A percentile compares a stretch with the other conserved stretches of the same genome.
Evolutionary conservation across 2,329 filamentous ascomycete species (phyloP).

Genomic region (Pseudopyrenochaeta lycopersici): DNA sequence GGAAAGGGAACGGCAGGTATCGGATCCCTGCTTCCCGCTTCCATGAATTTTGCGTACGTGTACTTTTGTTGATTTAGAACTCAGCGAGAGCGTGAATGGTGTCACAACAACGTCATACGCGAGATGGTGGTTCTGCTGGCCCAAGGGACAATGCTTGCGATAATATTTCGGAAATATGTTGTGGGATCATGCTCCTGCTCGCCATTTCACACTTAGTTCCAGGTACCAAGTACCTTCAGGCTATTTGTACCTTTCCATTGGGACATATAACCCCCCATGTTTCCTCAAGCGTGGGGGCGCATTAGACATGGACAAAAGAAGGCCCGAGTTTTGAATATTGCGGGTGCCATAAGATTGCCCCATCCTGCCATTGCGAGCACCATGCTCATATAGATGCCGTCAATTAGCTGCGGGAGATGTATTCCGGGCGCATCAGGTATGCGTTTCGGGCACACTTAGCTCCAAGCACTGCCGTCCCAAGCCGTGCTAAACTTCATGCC

Average conservation of each 20-base stretch:
- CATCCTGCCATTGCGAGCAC: neutral
- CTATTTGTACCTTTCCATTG: conserved; percentile 10
- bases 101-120: neutral
- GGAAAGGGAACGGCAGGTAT: neutral
- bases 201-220: conserved; percentile 1
- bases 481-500: conserved; percentile 1
- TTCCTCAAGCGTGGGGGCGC: conserved; percentile 10
- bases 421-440: neutral
- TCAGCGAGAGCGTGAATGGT: neutral
- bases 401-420: neutral
- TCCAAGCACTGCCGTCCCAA: neutral
- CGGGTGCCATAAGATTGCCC: neutral
- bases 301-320: neutral
- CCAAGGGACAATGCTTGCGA: neutral
- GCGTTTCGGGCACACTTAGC: neutral
- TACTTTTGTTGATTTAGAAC: neutral
- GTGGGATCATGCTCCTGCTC: neutral
- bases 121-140: neutral
- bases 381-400: neutral
- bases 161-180: conserved; percentile 1
- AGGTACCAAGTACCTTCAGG: conserved; percentile 16
- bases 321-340: neutral
- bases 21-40: neutral
- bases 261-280: conserved; percentile 4
- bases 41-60: neutral